Percentiles rank a stretch among this genome's conserved stretches.
Evolutionary conservation across 1,139 yeast species (phyloP).

Genomic region (Meyerozyma smithsonii): DNA sequence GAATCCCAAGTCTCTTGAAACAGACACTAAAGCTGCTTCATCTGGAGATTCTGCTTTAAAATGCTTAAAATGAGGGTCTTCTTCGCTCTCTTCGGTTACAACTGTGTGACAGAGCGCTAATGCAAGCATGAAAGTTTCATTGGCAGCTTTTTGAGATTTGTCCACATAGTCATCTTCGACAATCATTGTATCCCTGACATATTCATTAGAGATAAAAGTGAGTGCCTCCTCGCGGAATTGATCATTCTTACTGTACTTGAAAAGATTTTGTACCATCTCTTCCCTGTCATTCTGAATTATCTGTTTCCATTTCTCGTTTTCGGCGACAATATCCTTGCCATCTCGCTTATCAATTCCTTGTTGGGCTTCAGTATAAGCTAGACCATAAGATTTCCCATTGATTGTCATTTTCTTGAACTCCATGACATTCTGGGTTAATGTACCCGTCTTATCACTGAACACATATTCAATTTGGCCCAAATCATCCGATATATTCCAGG

Average conservation of each 20-base stretch:
- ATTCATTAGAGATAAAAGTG: constrained; percentile 75
- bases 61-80: constrained; percentile 49
- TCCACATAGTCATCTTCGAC: constrained; percentile 33
- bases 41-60: constrained; percentile 98
- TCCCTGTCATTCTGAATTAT: constrained; percentile 61
- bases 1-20: constrained; percentile 90
- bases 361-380: constrained; percentile 93
- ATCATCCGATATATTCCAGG: constrained; percentile 97
- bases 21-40: constrained; percentile 91
- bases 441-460: constrained; percentile 95
- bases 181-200: constrained; percentile 32
- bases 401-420: constrained; percentile 92
- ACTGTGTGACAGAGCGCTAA: constrained; percentile 92
- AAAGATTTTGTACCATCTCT: constrained; percentile 58
- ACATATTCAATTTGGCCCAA: constrained; percentile 94
- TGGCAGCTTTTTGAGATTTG: constrained; percentile 54
- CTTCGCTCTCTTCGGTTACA: constrained; percentile 63
- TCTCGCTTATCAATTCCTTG: constrained; percentile 88
- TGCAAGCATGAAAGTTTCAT: constrained; percentile 78
- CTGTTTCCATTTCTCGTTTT: constrained; percentile 56
- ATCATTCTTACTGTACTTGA: constrained; percentile 44
- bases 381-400: constrained; percentile 82
- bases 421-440: constrained; percentile 94
- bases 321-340: constrained; percentile 74
- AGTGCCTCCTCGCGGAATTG: constrained; percentile 61